Base-by-base conservation (phyloP, 495 filamentous ascomycete genomes). In the Talaromyces ruber region DNA sequence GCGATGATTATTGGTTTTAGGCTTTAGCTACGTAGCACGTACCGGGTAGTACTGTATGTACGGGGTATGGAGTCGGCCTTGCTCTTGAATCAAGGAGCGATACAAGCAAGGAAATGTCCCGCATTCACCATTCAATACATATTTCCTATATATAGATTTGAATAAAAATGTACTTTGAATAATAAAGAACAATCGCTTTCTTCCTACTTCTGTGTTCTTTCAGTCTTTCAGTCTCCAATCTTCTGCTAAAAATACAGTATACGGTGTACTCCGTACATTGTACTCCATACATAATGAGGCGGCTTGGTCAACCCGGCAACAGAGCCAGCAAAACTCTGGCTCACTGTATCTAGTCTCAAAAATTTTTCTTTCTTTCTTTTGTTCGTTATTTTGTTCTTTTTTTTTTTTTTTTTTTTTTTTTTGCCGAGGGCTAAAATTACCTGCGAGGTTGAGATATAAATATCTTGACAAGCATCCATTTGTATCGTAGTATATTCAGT, bases 261-360 rank as follows among this genome's bases (percentile, higher is more conserved):
- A 25, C 26, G 22, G 22, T 26, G 22, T 54, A 26, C 51, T 54
- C 22, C 51, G 51, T 12, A 14, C 22, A 54, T 54, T 54, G 51
- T 54, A 26, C 26, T 54, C 26, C 22, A 21, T 47, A 47, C 43
- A 47, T 9, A 47, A 47, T n/a, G 43, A 47, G 43, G 43, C 43
- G 43, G 43, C 43, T 21, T 54, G 51, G 51, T 54, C 51, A 54
- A 54, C 51, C 51, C 51, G 51, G 51, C 51, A 54, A 54, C 51
- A 54, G 51, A 54, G 9, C 47, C 51, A 54, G 26, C 51, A 11
- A 28, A 54, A 54, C 51, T 54, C 28, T 54, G 51, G 51, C 18
- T 47, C 43, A 3, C n/a, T 39, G 16, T 39, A 29, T 39, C 34
- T 16, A 39, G 34, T 39, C 34, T 47, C 43, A n/a, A 54, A 25